Evolutionary conservation across 495 filamentous ascomycete species (phyloP).

Genomic region (Geoglossum glabrum): DNA sequence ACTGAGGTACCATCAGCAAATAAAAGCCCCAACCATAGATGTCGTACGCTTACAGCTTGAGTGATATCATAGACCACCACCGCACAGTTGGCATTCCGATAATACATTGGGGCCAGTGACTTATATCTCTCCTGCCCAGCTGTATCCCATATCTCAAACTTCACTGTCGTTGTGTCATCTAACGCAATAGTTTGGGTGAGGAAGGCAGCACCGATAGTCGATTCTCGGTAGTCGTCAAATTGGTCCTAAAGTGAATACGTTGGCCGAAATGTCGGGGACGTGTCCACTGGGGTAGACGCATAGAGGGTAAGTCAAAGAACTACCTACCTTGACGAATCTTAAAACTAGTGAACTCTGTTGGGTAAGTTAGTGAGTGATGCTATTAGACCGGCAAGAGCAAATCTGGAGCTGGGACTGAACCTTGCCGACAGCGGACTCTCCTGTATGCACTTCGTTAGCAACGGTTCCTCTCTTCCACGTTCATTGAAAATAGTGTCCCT

Average conservation of each 20-base stretch:
- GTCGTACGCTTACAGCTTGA: slow-evolving; percentile 54
- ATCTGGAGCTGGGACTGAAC: slow-evolving; percentile 26
- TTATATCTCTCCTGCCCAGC: slow-evolving; percentile 97
- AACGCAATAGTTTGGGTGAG: slow-evolving; percentile 95
- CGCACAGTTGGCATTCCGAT: slow-evolving; percentile 95
- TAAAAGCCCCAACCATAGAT: slow-evolving; percentile 7
- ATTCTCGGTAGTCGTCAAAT: slow-evolving; percentile 99
- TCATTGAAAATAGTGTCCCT: neutral
- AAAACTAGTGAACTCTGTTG: slow-evolving; percentile 83
- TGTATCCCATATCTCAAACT: slow-evolving; percentile 99
- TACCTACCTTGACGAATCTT: slow-evolving; percentile 83
- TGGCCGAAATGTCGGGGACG: neutral
- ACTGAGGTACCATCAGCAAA: slow-evolving; percentile 26
- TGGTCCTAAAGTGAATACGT: slow-evolving; percentile 45
- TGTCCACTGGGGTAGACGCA: neutral
- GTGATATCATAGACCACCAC: slow-evolving; percentile 99
- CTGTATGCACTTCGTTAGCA: slow-evolving; percentile 32
- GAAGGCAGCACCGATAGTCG: slow-evolving; percentile 96
- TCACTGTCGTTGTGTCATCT: slow-evolving; percentile 93
- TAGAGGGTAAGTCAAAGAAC: slow-evolving; percentile 1
- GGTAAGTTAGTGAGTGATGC: slow-evolving; percentile 18
- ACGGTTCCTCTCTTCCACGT: neutral
- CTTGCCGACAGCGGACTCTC: slow-evolving; percentile 97
- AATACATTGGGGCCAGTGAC: slow-evolving; percentile 97
- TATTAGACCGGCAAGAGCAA: slow-evolving; percentile 4